phyloP scores from a whole-genome alignment of 352 stramenopile genomes.

The Phytophthora macrochlamydospora region DNA sequence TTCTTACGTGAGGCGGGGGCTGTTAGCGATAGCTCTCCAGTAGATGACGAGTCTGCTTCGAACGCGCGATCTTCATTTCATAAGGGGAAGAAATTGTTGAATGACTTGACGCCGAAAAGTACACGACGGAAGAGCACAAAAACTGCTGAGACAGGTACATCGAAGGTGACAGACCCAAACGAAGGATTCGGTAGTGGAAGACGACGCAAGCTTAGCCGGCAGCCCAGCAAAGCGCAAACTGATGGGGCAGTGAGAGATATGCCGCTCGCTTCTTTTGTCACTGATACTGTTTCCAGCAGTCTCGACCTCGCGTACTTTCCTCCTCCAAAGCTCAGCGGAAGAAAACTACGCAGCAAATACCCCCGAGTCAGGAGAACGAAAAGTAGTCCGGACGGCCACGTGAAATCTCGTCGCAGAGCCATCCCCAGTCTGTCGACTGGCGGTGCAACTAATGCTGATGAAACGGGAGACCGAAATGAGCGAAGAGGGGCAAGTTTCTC shows the following conservation, averaged over 20 bases:
- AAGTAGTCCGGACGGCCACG: conserved; percentile 26
- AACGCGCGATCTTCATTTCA: conserved; percentile 17
- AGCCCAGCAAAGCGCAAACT: conserved; percentile 21
- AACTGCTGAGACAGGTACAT: conserved; percentile 15
- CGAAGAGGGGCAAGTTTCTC: background rate
- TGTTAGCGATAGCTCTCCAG: conserved; percentile 11
- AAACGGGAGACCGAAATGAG: conserved; percentile 1
- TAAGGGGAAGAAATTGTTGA: conserved; percentile 27
- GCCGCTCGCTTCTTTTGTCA: conserved; percentile 14
- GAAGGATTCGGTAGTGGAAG: conserved; percentile 15
- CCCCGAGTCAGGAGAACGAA: conserved; percentile 25
- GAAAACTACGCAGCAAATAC: conserved; percentile 43
- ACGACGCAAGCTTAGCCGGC: conserved; percentile 21
- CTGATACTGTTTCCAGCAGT: conserved; percentile 9
- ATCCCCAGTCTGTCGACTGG: conserved; percentile 15
- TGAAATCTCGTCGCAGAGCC: conserved; percentile 25
- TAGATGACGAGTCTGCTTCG: conserved; percentile 13
- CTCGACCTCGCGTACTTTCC: conserved; percentile 21
- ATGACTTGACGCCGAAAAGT: conserved; percentile 18
- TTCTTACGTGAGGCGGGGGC: conserved; percentile 42
- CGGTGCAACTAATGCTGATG: conserved; percentile 3
- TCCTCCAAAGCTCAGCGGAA: conserved; percentile 39
- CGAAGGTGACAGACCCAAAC: conserved; percentile 17
- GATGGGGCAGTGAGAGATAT: conserved; percentile 11
- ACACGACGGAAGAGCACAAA: conserved; percentile 25